Conservation (phyloP, 2,329 filamentous ascomycete species). For the Alternaria brassicicola region DNA sequence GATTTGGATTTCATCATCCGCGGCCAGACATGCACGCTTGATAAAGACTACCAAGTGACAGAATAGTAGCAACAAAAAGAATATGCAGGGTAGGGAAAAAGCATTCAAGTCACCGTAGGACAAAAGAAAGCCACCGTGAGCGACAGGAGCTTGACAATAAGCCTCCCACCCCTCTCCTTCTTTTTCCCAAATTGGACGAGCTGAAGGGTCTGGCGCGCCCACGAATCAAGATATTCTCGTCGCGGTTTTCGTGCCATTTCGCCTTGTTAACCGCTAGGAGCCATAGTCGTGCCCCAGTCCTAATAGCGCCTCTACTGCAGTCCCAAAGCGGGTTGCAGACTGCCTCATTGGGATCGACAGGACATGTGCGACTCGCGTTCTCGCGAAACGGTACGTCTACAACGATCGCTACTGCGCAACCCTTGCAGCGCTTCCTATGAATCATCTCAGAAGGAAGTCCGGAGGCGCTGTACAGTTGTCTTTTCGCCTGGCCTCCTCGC, state of each 20-base stretch:
- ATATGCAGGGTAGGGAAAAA: conserved; percentile 8
- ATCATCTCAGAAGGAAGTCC: not conserved
- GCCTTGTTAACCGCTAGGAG: conserved; percentile 17
- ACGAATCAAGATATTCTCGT: conserved; percentile 19
- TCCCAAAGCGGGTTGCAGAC: conserved; percentile 11
- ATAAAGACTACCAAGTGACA: conserved; percentile 1
- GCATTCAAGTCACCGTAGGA: not conserved
- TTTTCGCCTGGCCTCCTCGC: not conserved
- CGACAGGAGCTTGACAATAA: conserved; percentile 11
- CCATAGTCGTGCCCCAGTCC: conserved; percentile 8
- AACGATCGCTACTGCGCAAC: conserved; percentile 5
- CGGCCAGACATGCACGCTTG: conserved; percentile 5
- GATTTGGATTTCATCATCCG: conserved; percentile 23
- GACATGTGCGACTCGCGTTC: conserved; percentile 7
- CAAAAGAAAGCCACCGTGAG: conserved; percentile 1
- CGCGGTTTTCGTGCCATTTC: conserved; percentile 10
- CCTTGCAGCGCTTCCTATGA: not conserved
- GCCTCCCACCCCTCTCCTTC: conserved; percentile 5
- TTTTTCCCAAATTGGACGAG: conserved; percentile 4
- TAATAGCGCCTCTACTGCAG: conserved; percentile 12
- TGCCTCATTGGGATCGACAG: not conserved
- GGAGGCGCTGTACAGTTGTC: not conserved
- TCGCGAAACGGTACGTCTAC: conserved; percentile 3
- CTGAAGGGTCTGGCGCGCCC: conserved; percentile 1
- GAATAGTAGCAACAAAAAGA: not conserved